These are phyloP conservation scores for Juglanconis juglandina DNA, from an alignment of 2,329 filamentous ascomycete species.

Conservation along the genomic window DNA sequence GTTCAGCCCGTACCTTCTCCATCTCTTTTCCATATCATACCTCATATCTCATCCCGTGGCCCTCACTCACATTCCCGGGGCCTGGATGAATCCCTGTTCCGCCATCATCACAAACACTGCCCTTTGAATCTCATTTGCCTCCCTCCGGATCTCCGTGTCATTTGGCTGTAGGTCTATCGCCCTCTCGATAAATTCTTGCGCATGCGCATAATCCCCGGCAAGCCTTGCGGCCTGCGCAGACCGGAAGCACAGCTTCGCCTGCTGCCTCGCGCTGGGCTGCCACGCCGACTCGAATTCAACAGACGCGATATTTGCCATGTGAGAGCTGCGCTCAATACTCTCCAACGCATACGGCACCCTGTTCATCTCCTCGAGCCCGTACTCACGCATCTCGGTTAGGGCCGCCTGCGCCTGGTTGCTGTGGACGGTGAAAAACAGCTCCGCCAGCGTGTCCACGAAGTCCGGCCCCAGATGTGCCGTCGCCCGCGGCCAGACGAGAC, in stretches of 20 bases:
- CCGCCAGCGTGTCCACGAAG: neutral
- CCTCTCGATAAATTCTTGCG: neutral
- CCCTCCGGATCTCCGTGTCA: neutral
- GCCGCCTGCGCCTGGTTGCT: neutral
- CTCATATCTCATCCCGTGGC: too few species aligned
- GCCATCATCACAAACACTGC: neutral
- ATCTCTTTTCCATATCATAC: too few species aligned
- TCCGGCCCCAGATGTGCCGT: neutral
- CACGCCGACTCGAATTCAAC: neutral
- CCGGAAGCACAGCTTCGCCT: constrained; percentile 8
- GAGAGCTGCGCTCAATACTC: neutral
- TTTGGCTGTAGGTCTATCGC: neutral
- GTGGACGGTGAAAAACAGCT: neutral
- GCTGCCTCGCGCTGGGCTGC: constrained; percentile 2
- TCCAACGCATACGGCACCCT: neutral
- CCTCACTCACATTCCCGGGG: too few species aligned
- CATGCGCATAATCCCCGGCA: neutral
- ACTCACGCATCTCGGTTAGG: neutral
- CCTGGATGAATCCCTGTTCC: neutral
- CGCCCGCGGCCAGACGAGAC: neutral
- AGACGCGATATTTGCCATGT: neutral
- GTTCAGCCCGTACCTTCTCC: too few species aligned
- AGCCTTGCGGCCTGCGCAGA: constrained; percentile 5
- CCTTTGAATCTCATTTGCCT: constrained; percentile 1
- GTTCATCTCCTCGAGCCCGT: neutral